Conservation (phyloP, 805 yeast species). For the Scheffersomyces amazonensis region DNA sequence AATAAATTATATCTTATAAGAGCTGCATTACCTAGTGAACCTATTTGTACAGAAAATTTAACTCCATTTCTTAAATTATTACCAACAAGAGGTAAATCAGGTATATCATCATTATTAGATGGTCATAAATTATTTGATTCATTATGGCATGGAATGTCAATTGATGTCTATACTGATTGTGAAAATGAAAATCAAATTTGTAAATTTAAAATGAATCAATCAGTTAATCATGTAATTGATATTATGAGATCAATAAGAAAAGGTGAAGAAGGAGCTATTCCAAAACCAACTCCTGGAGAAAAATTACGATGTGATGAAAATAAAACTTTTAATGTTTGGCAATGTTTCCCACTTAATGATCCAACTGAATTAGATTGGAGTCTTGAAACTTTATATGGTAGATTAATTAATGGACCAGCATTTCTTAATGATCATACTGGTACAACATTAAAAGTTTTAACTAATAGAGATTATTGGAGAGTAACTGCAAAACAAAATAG, state of each 20-base stretch:
- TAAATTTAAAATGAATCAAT: conserved; percentile 55
- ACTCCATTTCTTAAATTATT: conserved; percentile 88
- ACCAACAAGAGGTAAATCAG: conserved; percentile 91
- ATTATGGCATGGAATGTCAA: conserved; percentile 90
- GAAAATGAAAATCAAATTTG: conserved; percentile 34
- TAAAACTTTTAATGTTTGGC: conserved; percentile 57
- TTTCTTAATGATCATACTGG: conserved; percentile 44
- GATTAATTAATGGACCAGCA: conserved; percentile 60
- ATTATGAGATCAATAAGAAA: conserved; percentile 66
- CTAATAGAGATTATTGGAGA: conserved; percentile 47
- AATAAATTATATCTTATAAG: conserved; percentile 57
- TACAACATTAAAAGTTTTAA: conserved; percentile 43
- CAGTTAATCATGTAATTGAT: conserved; percentile 70
- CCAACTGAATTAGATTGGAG: conserved; percentile 46
- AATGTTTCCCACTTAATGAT: conserved; percentile 77
- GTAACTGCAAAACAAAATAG: conserved; percentile 13
- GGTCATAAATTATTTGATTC: conserved; percentile 91
- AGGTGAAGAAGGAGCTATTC: conserved; percentile 60
- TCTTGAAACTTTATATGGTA: conserved; percentile 69
- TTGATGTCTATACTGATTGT: conserved; percentile 68
- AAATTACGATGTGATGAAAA: conserved; percentile 69
- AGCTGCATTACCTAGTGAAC: conserved; percentile 92
- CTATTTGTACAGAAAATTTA: conserved; percentile 93
- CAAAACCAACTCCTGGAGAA: conserved; percentile 72
- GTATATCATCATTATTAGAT: conserved; percentile 78